phyloP scores from a whole-genome alignment of 2,329 filamentous ascomycete genomes.

The Aspergillus tubingensis region DNA sequence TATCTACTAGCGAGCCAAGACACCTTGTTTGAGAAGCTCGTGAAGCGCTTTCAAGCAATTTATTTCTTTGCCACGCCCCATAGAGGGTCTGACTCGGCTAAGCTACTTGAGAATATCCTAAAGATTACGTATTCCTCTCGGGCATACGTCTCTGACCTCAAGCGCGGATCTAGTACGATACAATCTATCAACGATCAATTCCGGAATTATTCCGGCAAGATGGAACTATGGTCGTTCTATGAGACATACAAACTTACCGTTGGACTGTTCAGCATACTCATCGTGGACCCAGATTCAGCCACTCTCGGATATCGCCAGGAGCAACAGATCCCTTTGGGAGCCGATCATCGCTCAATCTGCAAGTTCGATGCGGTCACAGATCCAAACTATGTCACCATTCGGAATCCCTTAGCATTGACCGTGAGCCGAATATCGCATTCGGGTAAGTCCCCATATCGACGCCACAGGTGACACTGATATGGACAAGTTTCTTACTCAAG shows the following conservation, averaged over 20 bases:
- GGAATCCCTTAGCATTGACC: slow-evolving; percentile 20
- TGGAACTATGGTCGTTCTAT: slow-evolving; percentile 51
- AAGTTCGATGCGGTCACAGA: slow-evolving; percentile 43
- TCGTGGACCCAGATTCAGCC: slow-evolving; percentile 47
- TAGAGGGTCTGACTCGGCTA: slow-evolving; percentile 28
- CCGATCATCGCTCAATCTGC: slow-evolving; percentile 48
- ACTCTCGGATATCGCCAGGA: slow-evolving; percentile 48
- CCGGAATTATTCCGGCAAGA: slow-evolving; percentile 38
- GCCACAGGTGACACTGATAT: background rate
- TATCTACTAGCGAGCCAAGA: slow-evolving; percentile 27
- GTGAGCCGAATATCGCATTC: background rate
- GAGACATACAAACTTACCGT: slow-evolving; percentile 41
- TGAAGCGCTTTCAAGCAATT: slow-evolving; percentile 19
- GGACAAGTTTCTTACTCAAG: background rate
- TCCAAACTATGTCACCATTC: slow-evolving; percentile 38
- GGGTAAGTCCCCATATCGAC: background rate
- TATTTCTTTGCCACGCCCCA: slow-evolving; percentile 36
- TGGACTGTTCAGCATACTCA: slow-evolving; percentile 28
- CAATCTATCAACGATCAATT: slow-evolving; percentile 50
- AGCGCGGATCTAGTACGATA: slow-evolving; percentile 37
- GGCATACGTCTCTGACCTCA: slow-evolving; percentile 43
- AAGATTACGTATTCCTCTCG: slow-evolving; percentile 10
- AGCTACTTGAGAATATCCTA: slow-evolving; percentile 36
- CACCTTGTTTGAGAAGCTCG: slow-evolving; percentile 14
- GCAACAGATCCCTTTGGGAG: slow-evolving; percentile 39